Conservation (phyloP, 768 basidiomycete species). For the Saitozyma podzolica region DNA sequence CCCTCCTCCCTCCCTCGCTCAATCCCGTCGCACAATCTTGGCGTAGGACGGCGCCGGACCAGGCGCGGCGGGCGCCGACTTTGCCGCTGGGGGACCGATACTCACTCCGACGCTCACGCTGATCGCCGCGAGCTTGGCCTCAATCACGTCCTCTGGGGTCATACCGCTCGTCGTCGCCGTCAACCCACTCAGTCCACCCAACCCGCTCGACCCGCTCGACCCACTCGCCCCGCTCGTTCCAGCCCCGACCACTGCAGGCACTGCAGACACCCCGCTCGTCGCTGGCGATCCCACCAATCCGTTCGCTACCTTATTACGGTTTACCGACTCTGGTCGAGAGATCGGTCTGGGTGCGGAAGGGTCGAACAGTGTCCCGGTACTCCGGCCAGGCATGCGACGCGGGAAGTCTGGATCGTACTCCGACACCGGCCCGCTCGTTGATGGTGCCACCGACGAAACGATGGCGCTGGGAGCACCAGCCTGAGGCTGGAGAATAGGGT, state of each 20-base stretch:
- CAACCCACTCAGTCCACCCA: too few relatives aligned
- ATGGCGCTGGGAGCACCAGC: too few relatives aligned
- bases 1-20: not conserved
- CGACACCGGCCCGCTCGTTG: not conserved
- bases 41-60: slow-evolving; percentile 34
- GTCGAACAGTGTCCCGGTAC: too few relatives aligned
- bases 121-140: slow-evolving; percentile 42
- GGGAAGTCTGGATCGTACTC: slow-evolving; percentile 36
- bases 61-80: not conserved
- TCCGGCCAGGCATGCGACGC: slow-evolving; percentile 1
- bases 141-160: slow-evolving; percentile 37
- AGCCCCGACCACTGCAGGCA: too few relatives aligned
- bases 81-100: slow-evolving; percentile 35
- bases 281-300: slow-evolving; percentile 6
- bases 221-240: too few relatives aligned
- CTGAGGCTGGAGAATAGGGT: too few relatives aligned
- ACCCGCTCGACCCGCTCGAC: too few relatives aligned
- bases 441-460: not conserved
- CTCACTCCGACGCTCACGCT: slow-evolving; percentile 31
- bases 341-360: too few relatives aligned
- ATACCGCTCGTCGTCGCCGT: not conserved
- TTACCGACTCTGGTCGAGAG: too few relatives aligned
- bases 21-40: slow-evolving; percentile 43
- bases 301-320: too few relatives aligned
- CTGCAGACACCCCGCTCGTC: not conserved